Conservation (phyloP, 2,329 filamentous ascomycete genomes). For the Fusarium chaquense region DNA sequence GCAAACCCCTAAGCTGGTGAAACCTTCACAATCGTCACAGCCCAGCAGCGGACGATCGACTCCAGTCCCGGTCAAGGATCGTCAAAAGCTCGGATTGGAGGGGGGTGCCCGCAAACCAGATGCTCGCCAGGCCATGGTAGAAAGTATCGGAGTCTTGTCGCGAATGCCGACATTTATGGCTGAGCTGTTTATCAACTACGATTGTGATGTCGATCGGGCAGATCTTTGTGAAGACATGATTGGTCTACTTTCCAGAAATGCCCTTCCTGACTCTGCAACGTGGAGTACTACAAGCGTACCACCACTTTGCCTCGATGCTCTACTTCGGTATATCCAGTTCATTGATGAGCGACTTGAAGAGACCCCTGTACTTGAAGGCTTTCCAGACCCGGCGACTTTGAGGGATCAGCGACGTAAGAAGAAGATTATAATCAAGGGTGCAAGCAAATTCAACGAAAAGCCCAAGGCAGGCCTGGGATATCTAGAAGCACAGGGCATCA, state of each 20-base stretch:
- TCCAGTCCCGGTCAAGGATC: conserved; percentile 90
- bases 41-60: conserved; percentile 84
- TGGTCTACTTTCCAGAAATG: conserved; percentile 90
- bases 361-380: conserved; percentile 70
- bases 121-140: conserved; percentile 97
- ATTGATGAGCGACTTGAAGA: conserved; percentile 88
- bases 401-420: conserved; percentile 82
- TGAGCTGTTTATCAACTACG: conserved; percentile 97
- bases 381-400: conserved; percentile 73
- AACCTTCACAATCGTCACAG: conserved; percentile 76
- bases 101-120: conserved; percentile 93
- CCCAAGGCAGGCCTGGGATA: conserved; percentile 91
- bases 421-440: conserved; percentile 87
- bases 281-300: conserved; percentile 99
- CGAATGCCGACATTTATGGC: conserved; percentile 95
- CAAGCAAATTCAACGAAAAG: conserved; percentile 93
- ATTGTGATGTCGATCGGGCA: conserved; percentile 90
- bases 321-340: conserved; percentile 91
- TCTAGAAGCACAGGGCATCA: conserved; percentile 86
- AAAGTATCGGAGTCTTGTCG: conserved; percentile 90
- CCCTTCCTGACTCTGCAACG: conserved; percentile 94
- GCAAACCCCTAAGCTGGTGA: conserved; percentile 87
- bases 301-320: conserved; percentile 90
- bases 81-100: conserved; percentile 91
- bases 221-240: conserved; percentile 97